Evolutionary conservation across 345 rosid genomes (phyloP).

Genomic region (Lepidium africanum): DNA sequence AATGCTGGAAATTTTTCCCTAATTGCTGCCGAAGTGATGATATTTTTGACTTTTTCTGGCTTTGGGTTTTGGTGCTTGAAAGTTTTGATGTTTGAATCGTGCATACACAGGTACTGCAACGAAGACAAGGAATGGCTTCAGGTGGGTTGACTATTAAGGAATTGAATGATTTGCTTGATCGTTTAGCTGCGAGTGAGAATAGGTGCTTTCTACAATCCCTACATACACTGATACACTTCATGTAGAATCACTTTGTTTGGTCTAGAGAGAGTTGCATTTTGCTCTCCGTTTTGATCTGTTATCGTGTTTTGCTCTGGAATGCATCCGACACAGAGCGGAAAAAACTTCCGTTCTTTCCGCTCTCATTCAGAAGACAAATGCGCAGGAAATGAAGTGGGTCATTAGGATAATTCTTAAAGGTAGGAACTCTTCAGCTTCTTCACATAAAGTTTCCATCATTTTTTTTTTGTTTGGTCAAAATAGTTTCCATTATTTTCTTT

Average conservation of each 20-base stretch:
- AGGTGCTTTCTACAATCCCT: constrained; percentile 32
- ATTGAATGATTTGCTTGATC: constrained; percentile 74
- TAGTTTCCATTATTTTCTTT: background rate
- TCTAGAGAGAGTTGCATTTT: background rate
- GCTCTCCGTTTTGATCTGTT: background rate
- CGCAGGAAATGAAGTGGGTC: constrained; percentile 97
- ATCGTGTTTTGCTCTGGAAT: background rate
- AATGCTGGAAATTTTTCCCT: constrained; percentile 81
- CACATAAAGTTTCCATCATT: background rate
- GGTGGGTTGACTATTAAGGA: constrained; percentile 69
- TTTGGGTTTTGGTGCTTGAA: background rate
- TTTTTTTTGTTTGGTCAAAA: no score
- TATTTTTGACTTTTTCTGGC: background rate
- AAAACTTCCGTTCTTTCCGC: constrained; percentile 60
- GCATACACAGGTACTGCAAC: constrained; percentile 49
- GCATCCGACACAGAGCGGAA: constrained; percentile 43
- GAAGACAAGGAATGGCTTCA: constrained; percentile 75
- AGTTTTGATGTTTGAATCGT: background rate
- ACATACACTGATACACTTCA: background rate
- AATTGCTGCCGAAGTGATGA: constrained; percentile 65
- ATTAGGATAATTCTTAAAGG: constrained; percentile 93
- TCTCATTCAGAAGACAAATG: constrained; percentile 85
- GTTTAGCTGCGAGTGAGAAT: constrained; percentile 67
- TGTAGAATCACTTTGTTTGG: background rate
- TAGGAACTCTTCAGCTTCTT: background rate